Evolutionary conservation across 139 green algal genomes (phyloP), one percentile per base, ranked within the genome.

Genomic region (Diplosphaera chodatii): DNA sequence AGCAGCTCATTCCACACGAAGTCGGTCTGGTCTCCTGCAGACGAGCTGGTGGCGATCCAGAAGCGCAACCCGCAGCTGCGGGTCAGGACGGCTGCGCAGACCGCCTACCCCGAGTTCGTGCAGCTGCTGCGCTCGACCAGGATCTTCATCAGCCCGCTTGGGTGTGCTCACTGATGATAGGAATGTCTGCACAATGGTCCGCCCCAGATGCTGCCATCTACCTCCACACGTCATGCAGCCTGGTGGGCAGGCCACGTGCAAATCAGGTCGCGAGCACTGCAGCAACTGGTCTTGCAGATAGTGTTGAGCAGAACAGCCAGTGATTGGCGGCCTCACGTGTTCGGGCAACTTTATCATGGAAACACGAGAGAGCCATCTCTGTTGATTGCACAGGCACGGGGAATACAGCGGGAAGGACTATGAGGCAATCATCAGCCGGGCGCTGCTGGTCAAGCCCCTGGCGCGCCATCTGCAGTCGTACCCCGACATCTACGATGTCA

Each of bases 321-420:
- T n/a, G n/a, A n/a, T n/a, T n/a, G n/a, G n/a, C n/a, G n/a, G n/a
- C n/a, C n/a, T n/a, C n/a, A n/a, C n/a, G n/a, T n/a, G n/a, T n/a
- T n/a, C n/a, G n/a, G n/a, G n/a, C n/a, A n/a, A n/a, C n/a, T n/a
- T n/a, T n/a, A n/a, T n/a, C n/a, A n/a, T n/a, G n/a, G n/a, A n/a
- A n/a, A n/a, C n/a, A n/a, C n/a, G n/a, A n/a, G n/a, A n/a, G n/a
- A n/a, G n/a, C n/a, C n/a, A n/a, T n/a, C n/a, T n/a, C n/a, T n/a
- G n/a, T n/a, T n/a, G n/a, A n/a, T n/a, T n/a, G n/a, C n/a, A n/a
- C 48, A 59, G 48, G 22, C 64, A 55, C 28, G 64, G 64, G 4
- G 64, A 68, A 18, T 68, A 55, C 34, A 41, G 28, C 64, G 64
- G 64, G 31, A 68, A 68, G 64, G 64, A 68, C 64, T 68, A 68